phyloP scores from a whole-genome alignment of 805 yeast species.

The Hanseniaspora hatyaiensis region DNA sequence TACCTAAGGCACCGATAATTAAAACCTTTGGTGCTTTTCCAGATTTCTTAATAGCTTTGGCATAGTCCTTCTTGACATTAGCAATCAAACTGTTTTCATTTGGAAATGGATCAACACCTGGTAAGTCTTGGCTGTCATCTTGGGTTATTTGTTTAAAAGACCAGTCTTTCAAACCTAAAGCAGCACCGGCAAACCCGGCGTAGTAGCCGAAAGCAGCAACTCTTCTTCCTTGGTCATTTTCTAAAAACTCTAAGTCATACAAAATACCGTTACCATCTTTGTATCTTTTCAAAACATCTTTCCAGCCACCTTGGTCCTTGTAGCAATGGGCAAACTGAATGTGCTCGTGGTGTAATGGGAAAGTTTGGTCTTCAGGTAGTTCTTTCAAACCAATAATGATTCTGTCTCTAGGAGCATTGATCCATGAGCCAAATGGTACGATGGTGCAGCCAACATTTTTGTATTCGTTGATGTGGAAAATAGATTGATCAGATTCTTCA shows the following conservation, averaged over 20 bases:
- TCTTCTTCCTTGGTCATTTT: constrained; percentile 90
- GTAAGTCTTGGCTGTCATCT: constrained; percentile 57
- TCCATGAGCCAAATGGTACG: constrained; percentile 93
- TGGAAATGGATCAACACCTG: constrained; percentile 71
- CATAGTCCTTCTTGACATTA: constrained; percentile 54
- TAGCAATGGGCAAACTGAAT: constrained; percentile 98
- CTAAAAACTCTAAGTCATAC: constrained; percentile 89
- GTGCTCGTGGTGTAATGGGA: constrained; percentile 92
- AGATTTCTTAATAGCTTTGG: constrained; percentile 40
- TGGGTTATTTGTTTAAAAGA: constrained; percentile 71
- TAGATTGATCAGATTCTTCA: constrained; percentile 77
- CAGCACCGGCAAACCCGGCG: constrained; percentile 99
- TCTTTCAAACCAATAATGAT: constrained; percentile 90
- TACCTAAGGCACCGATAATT: constrained; percentile 93
- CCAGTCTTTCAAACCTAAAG: constrained; percentile 90
- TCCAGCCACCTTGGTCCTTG: constrained; percentile 96
- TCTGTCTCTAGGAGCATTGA: constrained; percentile 76
- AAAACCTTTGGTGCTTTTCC: constrained; percentile 66
- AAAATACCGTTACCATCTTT: constrained; percentile 83
- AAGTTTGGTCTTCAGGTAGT: constrained; percentile 75
- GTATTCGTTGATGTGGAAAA: constrained; percentile 67
- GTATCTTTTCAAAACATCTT: constrained; percentile 76
- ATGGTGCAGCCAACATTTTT: constrained; percentile 69
- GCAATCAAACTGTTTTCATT: constrained; percentile 63
- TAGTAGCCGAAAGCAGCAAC: constrained; percentile 99